Base-by-base conservation (phyloP, 2,329 filamentous ascomycete genomes). In the Sarocladium strictum region DNA sequence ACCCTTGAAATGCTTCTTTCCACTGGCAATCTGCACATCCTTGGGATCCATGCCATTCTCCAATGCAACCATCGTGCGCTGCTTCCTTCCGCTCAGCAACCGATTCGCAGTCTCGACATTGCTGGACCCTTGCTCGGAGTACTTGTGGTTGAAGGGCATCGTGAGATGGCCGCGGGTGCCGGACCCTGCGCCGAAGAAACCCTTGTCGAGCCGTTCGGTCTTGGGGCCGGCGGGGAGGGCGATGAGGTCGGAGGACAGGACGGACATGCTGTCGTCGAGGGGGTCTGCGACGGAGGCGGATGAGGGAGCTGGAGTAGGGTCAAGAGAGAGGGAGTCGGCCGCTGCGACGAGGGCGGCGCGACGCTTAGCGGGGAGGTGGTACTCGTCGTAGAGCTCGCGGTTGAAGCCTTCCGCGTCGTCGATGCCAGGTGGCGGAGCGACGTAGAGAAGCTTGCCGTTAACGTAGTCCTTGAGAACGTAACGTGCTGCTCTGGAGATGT, bases 381-480 rank as follows among this genome's bases (percentile, higher is more conserved):
- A 77, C 45, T 87, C 76, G 64, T 96, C 87, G 70, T 97, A 97
- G 3, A 97, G 83, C 56, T 95, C 92, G 51, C 78, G 76, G 72
- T 99, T 99, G 78, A 97, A 99, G 54, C 86, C 82, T 50, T 75
- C 73, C 1, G 83, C 76, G 61, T 97, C 88, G 37, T 87, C 82
- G 27, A 85, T 80, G 3, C 74, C 74, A 0, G 92, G 92, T 0
- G 94, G 94, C 63, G 93, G 86, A 21, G 54, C 47, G 61, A 91
- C 94, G 74, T 87, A 97, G 5, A 97, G 80, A 0, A 99, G 81
- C 73, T 97, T 97, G 58, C 94, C 94, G 67, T 87, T 96, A 62
- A 99, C 94, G 65, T 97, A 99, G 73, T 99, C 94, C 69, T 99
- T 99, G 24, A 99, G 80, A 15, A 99, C 80, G 62, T 90, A 88